phyloP scores from a whole-genome alignment of 805 yeast genomes.

The Candida easanensis region DNA sequence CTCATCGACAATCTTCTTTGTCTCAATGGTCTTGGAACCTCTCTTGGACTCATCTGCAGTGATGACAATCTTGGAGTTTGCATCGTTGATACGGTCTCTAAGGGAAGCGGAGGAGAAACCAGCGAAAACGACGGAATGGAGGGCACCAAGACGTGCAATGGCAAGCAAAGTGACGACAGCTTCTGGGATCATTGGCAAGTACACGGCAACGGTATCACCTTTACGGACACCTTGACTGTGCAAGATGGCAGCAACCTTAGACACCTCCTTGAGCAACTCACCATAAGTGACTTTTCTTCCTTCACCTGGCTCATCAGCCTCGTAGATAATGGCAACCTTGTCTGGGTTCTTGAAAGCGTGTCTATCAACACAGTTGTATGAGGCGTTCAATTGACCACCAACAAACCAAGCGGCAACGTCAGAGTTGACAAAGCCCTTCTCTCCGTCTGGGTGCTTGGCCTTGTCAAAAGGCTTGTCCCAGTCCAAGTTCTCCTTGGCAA shows the following conservation, averaged over 20 bases:
- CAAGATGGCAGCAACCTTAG: slow-evolving; percentile 68
- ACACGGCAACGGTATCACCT: slow-evolving; percentile 85
- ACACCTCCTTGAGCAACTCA: slow-evolving; percentile 68
- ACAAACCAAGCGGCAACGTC: slow-evolving; percentile 70
- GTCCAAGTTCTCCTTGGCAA: slow-evolving; percentile 67
- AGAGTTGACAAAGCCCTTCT: slow-evolving; percentile 43
- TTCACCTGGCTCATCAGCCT: slow-evolving; percentile 64
- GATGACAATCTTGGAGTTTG: slow-evolving; percentile 66
- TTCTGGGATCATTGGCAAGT: slow-evolving; percentile 84
- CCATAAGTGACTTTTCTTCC: slow-evolving; percentile 61
- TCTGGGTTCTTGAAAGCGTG: slow-evolving; percentile 71
- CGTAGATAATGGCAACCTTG: slow-evolving; percentile 73
- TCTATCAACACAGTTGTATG: slow-evolving; percentile 79
- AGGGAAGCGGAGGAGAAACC: slow-evolving; percentile 91
- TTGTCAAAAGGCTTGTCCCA: slow-evolving; percentile 81
- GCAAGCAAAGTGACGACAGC: slow-evolving; percentile 76
- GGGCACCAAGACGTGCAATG: slow-evolving; percentile 75
- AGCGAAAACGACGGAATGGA: slow-evolving; percentile 83
- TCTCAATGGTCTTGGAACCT: slow-evolving; percentile 79
- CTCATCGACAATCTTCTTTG: slow-evolving; percentile 80
- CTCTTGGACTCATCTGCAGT: slow-evolving; percentile 82
- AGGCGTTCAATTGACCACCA: slow-evolving; percentile 77
- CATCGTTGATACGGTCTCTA: slow-evolving; percentile 85
- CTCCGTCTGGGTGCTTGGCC: slow-evolving; percentile 51
- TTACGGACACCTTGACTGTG: slow-evolving; percentile 64